Percentiles rank a stretch among this genome's conserved stretches.
Conservation (phyloP, 2,329 filamentous ascomycete genomes). For the Cladosporium sp. region DNA sequence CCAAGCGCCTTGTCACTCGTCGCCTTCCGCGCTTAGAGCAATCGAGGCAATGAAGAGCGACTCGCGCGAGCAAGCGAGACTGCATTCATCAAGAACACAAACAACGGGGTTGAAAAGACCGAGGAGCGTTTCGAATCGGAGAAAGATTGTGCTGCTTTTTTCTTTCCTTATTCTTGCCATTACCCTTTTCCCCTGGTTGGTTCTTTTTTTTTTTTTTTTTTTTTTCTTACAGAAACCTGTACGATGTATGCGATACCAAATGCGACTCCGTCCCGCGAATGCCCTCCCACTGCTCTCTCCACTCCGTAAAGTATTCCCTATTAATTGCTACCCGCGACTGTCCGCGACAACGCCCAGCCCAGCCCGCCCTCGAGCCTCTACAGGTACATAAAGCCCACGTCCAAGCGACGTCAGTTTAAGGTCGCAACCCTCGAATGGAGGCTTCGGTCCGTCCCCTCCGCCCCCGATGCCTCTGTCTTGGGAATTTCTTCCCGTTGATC, state of each 20-base stretch:
- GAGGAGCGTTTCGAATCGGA: neutral
- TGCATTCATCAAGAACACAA: neutral
- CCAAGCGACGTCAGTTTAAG: conserved; percentile 2
- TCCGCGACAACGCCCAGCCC: conserved; percentile 1
- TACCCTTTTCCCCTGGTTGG: too few species aligned
- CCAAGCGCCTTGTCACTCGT: conserved; percentile 5
- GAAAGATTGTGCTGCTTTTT: neutral
- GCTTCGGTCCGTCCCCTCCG: conserved; percentile 1
- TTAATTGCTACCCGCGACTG: neutral
- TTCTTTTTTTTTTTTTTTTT: too few species aligned
- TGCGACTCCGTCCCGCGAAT: neutral
- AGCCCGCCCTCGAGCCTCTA: neutral
- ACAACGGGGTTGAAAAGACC: neutral
- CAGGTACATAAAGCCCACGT: neutral
- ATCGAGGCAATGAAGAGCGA: neutral
- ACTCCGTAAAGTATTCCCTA: neutral
- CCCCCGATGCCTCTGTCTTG: too few species aligned
- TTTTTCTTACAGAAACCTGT: neutral
- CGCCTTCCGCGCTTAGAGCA: neutral
- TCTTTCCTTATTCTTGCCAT: neutral
- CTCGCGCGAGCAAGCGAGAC: neutral
- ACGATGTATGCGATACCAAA: neutral
- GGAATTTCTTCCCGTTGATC: too few species aligned
- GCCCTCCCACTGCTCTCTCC: neutral
- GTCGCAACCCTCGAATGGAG: neutral